These are phyloP conservation scores for Lasiodiplodia theobromae DNA, from an alignment of 2,329 filamentous ascomycete species.

Conservation along the genomic window DNA sequence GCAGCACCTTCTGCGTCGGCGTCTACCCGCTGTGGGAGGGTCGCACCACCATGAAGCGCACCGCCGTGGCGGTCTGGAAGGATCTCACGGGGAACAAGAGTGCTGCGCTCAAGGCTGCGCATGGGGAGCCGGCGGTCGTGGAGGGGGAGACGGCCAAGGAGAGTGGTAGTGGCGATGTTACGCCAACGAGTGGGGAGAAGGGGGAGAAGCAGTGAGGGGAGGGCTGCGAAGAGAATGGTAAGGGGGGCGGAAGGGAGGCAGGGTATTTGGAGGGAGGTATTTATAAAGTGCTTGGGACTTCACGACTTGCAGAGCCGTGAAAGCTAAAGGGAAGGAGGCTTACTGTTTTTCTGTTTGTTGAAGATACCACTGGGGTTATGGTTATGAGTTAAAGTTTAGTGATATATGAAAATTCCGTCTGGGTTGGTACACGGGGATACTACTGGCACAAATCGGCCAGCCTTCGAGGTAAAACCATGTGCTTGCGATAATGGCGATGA, in stretches of 20 bases:
- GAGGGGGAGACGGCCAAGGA: background rate
- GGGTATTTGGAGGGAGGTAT: background rate
- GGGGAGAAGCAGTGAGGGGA: constrained; percentile 3
- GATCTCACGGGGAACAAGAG: constrained; percentile 56
- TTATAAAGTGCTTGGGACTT: too few species aligned
- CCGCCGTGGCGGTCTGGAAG: constrained; percentile 65
- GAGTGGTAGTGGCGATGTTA: constrained; percentile 15
- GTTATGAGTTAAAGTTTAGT: background rate
- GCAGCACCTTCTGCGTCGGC: constrained; percentile 74
- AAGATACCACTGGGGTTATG: background rate
- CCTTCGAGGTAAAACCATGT: too few species aligned
- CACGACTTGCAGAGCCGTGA: background rate
- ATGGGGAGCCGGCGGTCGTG: constrained; percentile 3
- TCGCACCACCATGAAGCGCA: constrained; percentile 68
- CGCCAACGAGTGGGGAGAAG: constrained; percentile 19
- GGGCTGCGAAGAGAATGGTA: too few species aligned
- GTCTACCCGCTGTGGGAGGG: constrained; percentile 85
- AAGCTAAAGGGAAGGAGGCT: background rate
- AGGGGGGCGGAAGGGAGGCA: background rate
- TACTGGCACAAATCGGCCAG: too few species aligned
- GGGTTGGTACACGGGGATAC: background rate
- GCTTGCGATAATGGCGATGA: too few species aligned
- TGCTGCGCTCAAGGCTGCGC: background rate
- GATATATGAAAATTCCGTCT: background rate
- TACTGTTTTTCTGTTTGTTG: background rate